Evolutionary conservation across 2,329 filamentous ascomycete genomes (phyloP).

Genomic region (Madurella fahalii): DNA sequence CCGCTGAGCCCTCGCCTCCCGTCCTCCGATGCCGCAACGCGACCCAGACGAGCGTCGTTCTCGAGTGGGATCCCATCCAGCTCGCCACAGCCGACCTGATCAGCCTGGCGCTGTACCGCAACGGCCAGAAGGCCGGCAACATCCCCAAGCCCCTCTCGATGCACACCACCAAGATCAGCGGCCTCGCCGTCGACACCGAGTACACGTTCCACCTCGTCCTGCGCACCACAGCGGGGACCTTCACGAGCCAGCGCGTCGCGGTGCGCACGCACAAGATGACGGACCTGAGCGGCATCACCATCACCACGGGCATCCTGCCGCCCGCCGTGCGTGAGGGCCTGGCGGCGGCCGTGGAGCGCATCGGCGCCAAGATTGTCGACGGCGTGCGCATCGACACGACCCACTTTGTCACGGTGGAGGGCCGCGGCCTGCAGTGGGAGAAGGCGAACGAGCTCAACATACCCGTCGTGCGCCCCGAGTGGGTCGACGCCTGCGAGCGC

Average conservation of each 20-base stretch:
- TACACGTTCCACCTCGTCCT: slow-evolving; percentile 93
- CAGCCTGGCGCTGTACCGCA: slow-evolving; percentile 86
- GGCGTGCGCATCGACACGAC: slow-evolving; percentile 93
- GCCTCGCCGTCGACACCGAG: slow-evolving; percentile 91
- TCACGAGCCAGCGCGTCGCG: slow-evolving; percentile 73
- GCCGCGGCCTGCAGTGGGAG: slow-evolving; percentile 85
- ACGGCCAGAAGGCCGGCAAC: slow-evolving; percentile 92
- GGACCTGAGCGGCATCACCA: slow-evolving; percentile 89
- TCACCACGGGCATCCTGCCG: slow-evolving; percentile 85
- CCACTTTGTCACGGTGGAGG: slow-evolving; percentile 96
- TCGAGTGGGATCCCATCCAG: slow-evolving; percentile 95
- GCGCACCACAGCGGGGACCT: slow-evolving; percentile 85
- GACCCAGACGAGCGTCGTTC: slow-evolving; percentile 95
- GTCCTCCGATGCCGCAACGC: slow-evolving; percentile 90
- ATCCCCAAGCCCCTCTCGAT: slow-evolving; percentile 85
- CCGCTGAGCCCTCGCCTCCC: slow-evolving; percentile 70
- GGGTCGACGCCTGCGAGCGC: slow-evolving; percentile 94
- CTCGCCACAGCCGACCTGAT: slow-evolving; percentile 89
- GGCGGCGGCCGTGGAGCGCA: slow-evolving; percentile 71
- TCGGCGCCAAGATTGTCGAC: slow-evolving; percentile 89
- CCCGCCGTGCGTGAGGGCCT: slow-evolving; percentile 68
- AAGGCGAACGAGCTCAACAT: slow-evolving; percentile 98
- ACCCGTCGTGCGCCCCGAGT: slow-evolving; percentile 92
- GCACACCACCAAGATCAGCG: slow-evolving; percentile 94
- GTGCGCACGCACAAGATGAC: slow-evolving; percentile 99